A percentile compares a stretch with the other conserved stretches of the same genome.
Conservation (phyloP, 352 stramenopile genomes). For the Phytophthora pinifolia region DNA sequence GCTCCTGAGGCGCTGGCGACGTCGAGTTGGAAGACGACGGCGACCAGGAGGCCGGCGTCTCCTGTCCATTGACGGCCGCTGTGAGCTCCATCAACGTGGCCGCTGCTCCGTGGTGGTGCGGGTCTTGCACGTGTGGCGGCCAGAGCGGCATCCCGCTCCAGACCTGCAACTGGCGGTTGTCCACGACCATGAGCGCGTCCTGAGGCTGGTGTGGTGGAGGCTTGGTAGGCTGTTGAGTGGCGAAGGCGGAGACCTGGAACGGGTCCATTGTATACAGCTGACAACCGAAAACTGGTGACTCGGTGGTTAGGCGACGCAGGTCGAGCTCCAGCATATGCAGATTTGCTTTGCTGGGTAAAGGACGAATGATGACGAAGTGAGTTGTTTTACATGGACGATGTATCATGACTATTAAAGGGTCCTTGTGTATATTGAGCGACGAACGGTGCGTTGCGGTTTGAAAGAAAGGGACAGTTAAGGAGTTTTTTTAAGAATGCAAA, state of each 20-base stretch:
- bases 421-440: too few relatives aligned
- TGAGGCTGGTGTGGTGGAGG: conserved; percentile 5
- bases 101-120: conserved; percentile 10
- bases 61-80: neutral
- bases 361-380: too few relatives aligned
- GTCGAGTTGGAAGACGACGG: conserved; percentile 12
- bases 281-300: too few relatives aligned
- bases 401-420: too few relatives aligned
- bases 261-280: conserved; percentile 24
- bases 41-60: conserved; percentile 6
- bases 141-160: conserved; percentile 15
- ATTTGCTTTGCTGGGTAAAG: too few relatives aligned
- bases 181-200: conserved; percentile 21
- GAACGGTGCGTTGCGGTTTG: too few relatives aligned
- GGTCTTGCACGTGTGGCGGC: conserved; percentile 3
- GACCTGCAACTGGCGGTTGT: conserved; percentile 24
- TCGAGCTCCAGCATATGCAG: too few relatives aligned
- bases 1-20: neutral
- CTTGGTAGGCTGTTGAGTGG: neutral
- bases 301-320: too few relatives aligned
- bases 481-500: too few relatives aligned
- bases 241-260: conserved; percentile 2
- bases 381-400: too few relatives aligned
- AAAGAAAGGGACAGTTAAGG: too few relatives aligned
- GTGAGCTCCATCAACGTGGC: conserved; percentile 13